These are phyloP conservation scores for Paramecium caudatum DNA, from an alignment of 73 alveolate species.

Conservation along the genomic window DNA sequence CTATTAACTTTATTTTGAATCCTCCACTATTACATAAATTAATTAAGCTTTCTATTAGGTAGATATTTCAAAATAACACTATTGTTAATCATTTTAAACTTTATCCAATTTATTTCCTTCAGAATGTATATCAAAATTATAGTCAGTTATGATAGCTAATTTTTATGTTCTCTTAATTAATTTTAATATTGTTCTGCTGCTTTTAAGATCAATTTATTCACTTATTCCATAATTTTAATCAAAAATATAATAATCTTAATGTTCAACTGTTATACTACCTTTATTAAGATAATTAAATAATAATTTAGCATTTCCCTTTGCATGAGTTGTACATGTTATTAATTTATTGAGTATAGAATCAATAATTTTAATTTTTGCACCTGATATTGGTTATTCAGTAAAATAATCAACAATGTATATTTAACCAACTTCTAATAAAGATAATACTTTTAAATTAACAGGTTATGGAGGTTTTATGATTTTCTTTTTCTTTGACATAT, in stretches of 20 bases:
- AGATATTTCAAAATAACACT: background rate
- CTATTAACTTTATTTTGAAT: background rate
- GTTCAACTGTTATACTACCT: conserved; percentile 16
- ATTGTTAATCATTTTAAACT: background rate
- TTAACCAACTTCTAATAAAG: conserved; percentile 49
- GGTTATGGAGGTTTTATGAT: conserved; percentile 36
- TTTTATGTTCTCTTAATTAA: background rate
- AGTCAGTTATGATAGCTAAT: background rate
- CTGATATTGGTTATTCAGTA: background rate
- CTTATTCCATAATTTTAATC: background rate
- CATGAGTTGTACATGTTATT: conserved; percentile 19
- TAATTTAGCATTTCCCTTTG: background rate
- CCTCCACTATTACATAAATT: background rate
- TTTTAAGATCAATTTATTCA: conserved; percentile 9
- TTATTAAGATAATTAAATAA: background rate
- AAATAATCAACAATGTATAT: conserved; percentile 20
- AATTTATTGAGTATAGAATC: background rate
- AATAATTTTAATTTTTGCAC: background rate
- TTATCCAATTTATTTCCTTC: background rate
- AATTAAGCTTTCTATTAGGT: conserved; percentile 1
- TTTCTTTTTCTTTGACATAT: background rate
- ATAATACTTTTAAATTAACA: conserved; percentile 1
- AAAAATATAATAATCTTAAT: background rate
- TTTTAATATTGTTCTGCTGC: background rate
- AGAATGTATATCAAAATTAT: background rate